phyloP scores from a whole-genome alignment of 495 filamentous ascomycete species.

The Neurospora sp. region DNA sequence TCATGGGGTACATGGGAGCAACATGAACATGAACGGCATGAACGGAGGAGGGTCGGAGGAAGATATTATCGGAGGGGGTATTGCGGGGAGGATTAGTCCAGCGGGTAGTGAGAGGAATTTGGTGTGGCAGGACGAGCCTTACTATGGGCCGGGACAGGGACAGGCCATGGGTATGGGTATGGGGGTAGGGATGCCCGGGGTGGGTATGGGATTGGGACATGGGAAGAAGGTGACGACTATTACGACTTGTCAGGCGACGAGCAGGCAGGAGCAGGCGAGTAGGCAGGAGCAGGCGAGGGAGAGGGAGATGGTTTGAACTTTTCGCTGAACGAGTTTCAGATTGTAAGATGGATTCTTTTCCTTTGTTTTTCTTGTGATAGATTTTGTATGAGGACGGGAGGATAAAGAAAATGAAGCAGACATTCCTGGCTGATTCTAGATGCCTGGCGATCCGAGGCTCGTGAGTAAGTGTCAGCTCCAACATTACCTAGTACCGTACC shows the following conservation, averaged over 20 bases:
- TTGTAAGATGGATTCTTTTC: background rate
- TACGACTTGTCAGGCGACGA: background rate
- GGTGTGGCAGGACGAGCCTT: background rate
- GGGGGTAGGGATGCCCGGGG: no score
- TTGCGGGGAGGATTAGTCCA: constrained; percentile 4
- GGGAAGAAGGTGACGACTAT: background rate
- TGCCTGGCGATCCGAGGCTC: no score
- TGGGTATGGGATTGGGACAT: background rate
- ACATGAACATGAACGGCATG: background rate
- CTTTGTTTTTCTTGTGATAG: background rate
- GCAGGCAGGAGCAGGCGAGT: background rate
- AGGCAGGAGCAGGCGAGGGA: background rate
- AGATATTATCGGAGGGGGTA: background rate
- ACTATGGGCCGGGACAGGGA: no score
- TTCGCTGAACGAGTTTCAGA: no score
- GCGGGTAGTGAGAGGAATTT: constrained; percentile 12
- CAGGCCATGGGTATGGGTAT: no score
- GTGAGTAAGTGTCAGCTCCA: no score
- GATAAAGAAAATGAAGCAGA: no score
- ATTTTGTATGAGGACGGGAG: no score
- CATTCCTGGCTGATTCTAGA: no score
- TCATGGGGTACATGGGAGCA: background rate
- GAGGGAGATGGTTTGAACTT: background rate
- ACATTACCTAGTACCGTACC: no score
- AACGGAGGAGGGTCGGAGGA: background rate